Base-by-base conservation (phyloP, 768 basidiomycete species). In the Hygrophoropsis aurantiaca region DNA sequence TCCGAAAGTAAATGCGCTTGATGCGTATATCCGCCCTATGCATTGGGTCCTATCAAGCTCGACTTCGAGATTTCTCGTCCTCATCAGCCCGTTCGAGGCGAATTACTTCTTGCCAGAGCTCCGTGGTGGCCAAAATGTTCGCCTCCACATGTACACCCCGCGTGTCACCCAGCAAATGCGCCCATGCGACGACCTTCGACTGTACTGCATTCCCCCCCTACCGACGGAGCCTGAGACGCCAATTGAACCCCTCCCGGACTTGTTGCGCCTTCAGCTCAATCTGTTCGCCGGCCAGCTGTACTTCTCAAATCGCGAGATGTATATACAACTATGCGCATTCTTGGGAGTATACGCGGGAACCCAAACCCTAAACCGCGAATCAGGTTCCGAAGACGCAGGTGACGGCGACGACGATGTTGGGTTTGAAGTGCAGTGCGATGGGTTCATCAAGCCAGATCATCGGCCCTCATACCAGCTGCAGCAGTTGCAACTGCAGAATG, bases 101-200 rank as follows among this genome's bases (percentile, higher is more conserved):
- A 66, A 75, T 46, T 43, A 46, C 23, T 59, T 71, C 8, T 57
- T 74, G 10, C 60, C 70, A 64, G 26, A 37, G 0, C 72, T 76
- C 44, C 63, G 62, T 11, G 25, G 36, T 30, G 62, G 61, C 47
- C 54, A 53, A 15, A 15, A 44, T 11, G 68, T 71, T 5, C 58
- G 63, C 46, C 59, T 75, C 19, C 74, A 75, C 48, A 44, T 64
- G 1, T 75, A 74, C 49, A 48, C 69, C 11, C 70, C 74, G n/a
- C 54, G 68, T 3, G 62, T 68, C 36, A 64, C 57, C 2, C 44
- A 55, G 23, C 54, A 52, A 8, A 68, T 67, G 61, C 55, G 56
- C 25, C 51, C 69, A 11, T 66, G 66, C 30, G 74, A 76, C 20
- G 52, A 73, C 46, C 59, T 76, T 20, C 44, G 35, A 11, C 69